A percentile compares a stretch with the other conserved stretches of the same genome.
Conservation (phyloP, 2,329 filamentous ascomycete genomes). For the Fusarium sp. region DNA sequence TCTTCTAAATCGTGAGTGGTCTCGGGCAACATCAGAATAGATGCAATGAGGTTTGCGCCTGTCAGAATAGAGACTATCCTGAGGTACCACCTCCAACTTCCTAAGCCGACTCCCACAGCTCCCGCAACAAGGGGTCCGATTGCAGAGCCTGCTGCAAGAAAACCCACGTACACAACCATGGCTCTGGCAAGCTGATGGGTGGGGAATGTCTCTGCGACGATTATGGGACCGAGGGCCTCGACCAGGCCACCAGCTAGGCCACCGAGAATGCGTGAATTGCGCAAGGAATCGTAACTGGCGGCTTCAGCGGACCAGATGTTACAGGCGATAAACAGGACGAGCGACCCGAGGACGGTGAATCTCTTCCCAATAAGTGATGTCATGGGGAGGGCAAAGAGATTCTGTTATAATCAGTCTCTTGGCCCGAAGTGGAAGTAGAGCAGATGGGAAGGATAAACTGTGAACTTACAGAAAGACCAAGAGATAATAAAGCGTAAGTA, state of each 20-base stretch:
- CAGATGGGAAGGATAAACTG: neutral
- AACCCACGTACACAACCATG: constrained; percentile 4
- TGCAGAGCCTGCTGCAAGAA: constrained; percentile 8
- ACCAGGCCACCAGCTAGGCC: constrained; percentile 15
- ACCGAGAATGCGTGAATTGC: constrained; percentile 5
- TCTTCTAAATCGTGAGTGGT: neutral
- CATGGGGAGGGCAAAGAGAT: constrained; percentile 10
- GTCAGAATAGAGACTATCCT: constrained; percentile 2
- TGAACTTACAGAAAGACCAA: constrained; percentile 8
- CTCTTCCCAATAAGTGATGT: constrained; percentile 1
- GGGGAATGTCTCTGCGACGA: neutral
- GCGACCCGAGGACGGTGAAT: constrained; percentile 5
- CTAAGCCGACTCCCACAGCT: neutral
- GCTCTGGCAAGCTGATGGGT: too few relatives aligned
- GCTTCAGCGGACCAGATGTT: constrained; percentile 19
- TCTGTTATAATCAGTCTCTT: neutral
- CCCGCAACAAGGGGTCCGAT: constrained; percentile 9
- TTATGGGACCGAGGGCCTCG: constrained; percentile 19
- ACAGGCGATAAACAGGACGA: constrained; percentile 4
- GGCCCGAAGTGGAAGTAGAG: too few relatives aligned
- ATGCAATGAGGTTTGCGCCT: neutral
- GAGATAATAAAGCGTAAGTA: constrained; percentile 4
- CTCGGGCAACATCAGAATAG: constrained; percentile 14
- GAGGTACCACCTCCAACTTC: constrained; percentile 20
- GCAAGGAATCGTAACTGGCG: neutral